These are phyloP conservation scores for Knufia fluminis DNA, from an alignment of 2,329 filamentous ascomycete genomes.

Conservation along the genomic window DNA sequence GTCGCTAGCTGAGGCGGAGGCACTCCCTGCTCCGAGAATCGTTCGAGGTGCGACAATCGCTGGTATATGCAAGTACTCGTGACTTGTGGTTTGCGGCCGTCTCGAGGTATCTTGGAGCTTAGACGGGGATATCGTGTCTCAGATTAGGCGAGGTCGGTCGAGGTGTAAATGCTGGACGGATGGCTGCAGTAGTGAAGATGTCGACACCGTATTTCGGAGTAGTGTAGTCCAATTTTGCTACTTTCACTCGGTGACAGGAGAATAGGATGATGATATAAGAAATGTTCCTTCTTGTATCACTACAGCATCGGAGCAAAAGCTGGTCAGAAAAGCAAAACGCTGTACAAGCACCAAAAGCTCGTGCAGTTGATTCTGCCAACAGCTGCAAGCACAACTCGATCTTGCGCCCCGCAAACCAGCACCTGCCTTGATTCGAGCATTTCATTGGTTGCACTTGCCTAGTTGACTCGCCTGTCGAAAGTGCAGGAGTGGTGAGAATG, in stretches of 20 bases:
- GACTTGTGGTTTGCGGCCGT: neutral
- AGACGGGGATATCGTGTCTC: neutral
- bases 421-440: neutral
- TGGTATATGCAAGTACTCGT: neutral
- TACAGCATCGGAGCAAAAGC: neutral
- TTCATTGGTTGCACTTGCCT: neutral
- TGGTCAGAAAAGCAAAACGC: neutral
- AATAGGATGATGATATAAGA: no score
- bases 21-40: constrained; percentile 2
- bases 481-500: neutral
- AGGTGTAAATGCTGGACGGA: constrained; percentile 1
- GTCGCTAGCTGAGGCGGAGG: neutral
- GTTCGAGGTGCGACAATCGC: constrained; percentile 7
- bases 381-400: neutral
- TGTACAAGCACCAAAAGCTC: neutral
- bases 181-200: constrained; percentile 1
- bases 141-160: constrained; percentile 1
- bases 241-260: neutral
- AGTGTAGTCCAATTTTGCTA: constrained; percentile 6
- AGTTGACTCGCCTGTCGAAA: neutral
- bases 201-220: neutral
- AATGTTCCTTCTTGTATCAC: neutral
- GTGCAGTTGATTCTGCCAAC: no score
- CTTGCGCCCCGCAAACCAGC: constrained; percentile 1
- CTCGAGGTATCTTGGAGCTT: neutral